phyloP scores from a whole-genome alignment of 2,329 filamentous ascomycete genomes.

The Aspergillus sp. region DNA sequence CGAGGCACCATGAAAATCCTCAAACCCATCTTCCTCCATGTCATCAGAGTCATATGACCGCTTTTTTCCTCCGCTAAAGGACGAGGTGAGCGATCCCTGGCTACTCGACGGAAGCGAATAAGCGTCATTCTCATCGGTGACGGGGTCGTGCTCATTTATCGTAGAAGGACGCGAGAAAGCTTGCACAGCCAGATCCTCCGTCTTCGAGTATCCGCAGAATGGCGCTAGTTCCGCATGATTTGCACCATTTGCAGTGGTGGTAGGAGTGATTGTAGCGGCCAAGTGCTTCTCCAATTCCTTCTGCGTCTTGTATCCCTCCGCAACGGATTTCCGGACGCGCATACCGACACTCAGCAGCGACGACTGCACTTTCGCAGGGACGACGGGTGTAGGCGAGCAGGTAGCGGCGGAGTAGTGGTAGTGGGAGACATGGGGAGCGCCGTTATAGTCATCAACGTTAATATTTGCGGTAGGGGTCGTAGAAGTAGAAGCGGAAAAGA shows the following conservation, averaged over 20 bases:
- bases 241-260: constrained; percentile 6
- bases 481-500: constrained; percentile 23
- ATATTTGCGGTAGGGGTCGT: constrained; percentile 11
- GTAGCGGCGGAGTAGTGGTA: constrained; percentile 37
- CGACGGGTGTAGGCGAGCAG: constrained; percentile 39
- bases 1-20: constrained; percentile 13
- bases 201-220: constrained; percentile 72
- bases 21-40: not conserved
- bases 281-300: constrained; percentile 18
- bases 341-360: constrained; percentile 89
- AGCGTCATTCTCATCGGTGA: constrained; percentile 30
- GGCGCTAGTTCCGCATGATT: constrained; percentile 59
- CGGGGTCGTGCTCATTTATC: constrained; percentile 16
- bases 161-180: constrained; percentile 30
- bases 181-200: constrained; percentile 62
- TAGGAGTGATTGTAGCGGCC: constrained; percentile 1
- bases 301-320: constrained; percentile 83
- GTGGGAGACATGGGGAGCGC: constrained; percentile 24
- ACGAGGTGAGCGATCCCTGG: constrained; percentile 28
- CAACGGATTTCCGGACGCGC: constrained; percentile 86
- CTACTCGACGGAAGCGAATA: constrained; percentile 36
- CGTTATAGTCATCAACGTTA: constrained; percentile 1
- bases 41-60: constrained; percentile 26
- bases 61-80: constrained; percentile 30
- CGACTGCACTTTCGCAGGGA: constrained; percentile 65